phyloP scores from a whole-genome alignment of 2,329 filamentous ascomycete genomes.

The Cladorrhinum sp. region DNA sequence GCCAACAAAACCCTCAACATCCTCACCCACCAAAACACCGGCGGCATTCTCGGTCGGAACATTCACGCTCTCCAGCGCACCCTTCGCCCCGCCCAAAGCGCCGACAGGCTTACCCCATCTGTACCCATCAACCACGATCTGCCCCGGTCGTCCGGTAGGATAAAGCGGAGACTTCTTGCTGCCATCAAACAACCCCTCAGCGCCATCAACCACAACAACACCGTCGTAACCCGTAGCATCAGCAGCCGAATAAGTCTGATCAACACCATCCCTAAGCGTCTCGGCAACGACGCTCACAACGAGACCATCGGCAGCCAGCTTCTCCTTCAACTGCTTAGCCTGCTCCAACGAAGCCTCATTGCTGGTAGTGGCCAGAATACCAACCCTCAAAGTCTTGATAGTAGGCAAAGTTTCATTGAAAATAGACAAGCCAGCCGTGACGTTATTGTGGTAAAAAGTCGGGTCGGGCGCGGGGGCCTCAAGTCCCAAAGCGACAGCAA shows the following conservation, averaged over 20 bases:
- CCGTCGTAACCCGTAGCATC: conserved; percentile 62
- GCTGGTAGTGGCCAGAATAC: conserved; percentile 52
- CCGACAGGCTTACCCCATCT: conserved; percentile 69
- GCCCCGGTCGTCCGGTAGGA: conserved; percentile 59
- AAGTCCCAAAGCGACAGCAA: conserved; percentile 60
- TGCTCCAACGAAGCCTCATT: conserved; percentile 44
- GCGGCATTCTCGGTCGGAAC: conserved; percentile 36
- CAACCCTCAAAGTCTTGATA: conserved; percentile 62
- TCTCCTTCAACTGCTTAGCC: conserved; percentile 47
- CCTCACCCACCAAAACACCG: conserved; percentile 40
- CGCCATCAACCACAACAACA: conserved; percentile 57
- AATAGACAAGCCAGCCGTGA: conserved; percentile 57
- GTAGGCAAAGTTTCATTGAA: conserved; percentile 56
- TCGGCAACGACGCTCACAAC: conserved; percentile 61
- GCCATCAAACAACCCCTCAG: conserved; percentile 49
- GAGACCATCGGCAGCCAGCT: conserved; percentile 50
- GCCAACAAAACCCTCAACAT: conserved; percentile 39
- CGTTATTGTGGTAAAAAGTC: conserved; percentile 68
- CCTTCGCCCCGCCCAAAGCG: conserved; percentile 47
- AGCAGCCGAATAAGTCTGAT: conserved; percentile 62
- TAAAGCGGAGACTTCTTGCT: conserved; percentile 52
- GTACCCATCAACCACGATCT: conserved; percentile 62
- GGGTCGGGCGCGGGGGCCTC: conserved; percentile 56
- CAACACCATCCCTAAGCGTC: conserved; percentile 49
- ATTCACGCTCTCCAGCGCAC: conserved; percentile 41